phyloP scores from a whole-genome alignment of 202 grass and related monocot genomes.

The Hordeum pubiflorum region DNA sequence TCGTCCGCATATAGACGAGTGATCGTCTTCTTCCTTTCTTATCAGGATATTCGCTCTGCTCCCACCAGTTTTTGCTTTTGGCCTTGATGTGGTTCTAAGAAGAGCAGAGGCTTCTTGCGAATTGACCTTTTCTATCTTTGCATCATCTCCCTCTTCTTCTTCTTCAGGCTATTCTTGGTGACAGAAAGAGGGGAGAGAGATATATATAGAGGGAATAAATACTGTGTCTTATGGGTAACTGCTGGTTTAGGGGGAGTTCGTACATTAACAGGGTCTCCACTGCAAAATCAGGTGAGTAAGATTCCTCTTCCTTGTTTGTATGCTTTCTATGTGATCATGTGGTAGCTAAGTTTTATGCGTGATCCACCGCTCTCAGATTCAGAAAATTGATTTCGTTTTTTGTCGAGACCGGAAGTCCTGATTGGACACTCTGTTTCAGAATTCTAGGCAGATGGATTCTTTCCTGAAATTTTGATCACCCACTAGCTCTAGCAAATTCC shows the following conservation, averaged over 20 bases:
- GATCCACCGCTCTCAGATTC: not conserved
- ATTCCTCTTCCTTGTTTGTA: not conserved
- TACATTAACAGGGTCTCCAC: constrained; percentile 51
- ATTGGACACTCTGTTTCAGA: constrained; percentile 1
- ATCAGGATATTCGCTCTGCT: not conserved
- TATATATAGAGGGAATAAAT: too few species aligned
- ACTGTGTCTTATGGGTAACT: constrained; percentile 67
- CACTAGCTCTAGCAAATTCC: not conserved
- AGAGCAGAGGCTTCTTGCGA: not conserved
- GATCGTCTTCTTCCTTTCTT: not conserved
- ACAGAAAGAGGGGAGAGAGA: not conserved
- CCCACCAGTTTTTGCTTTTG: not conserved
- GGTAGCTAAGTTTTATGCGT: not conserved
- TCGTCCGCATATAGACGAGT: not conserved
- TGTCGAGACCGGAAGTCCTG: not conserved
- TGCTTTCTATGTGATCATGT: not conserved
- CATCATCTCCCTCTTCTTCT: not conserved
- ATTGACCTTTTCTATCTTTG: not conserved
- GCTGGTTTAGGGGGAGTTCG: constrained; percentile 30
- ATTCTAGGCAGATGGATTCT: not conserved
- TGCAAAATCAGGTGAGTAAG: constrained; percentile 52
- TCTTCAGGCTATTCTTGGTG: not conserved
- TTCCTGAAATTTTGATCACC: not conserved
- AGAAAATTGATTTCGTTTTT: not conserved
- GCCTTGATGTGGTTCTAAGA: not conserved